phyloP scores from a whole-genome alignment of 1,284 basidiomycete species.

The Moesziomyces sp. region DNA sequence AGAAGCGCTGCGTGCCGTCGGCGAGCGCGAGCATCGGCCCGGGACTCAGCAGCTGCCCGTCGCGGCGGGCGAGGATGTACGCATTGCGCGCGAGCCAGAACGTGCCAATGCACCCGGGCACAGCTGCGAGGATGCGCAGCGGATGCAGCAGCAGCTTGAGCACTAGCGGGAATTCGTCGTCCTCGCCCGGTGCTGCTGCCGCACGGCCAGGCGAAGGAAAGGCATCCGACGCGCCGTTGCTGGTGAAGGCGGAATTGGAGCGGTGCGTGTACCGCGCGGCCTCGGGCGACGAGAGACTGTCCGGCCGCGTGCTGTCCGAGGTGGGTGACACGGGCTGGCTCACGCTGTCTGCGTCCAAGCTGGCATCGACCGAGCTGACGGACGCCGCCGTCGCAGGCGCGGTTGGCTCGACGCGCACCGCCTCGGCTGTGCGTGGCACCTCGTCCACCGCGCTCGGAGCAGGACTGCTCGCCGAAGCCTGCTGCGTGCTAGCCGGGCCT shows the following conservation, averaged over 20 bases:
- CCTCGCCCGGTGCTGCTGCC: conserved; percentile 13
- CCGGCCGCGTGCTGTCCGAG: conserved; percentile 27
- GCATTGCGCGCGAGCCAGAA: conserved; percentile 58
- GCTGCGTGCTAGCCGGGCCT: neutral
- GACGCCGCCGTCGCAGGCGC: neutral
- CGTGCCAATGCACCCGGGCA: conserved; percentile 64
- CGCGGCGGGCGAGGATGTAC: conserved; percentile 10
- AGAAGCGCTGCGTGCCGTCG: conserved; percentile 28
- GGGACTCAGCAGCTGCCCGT: conserved; percentile 41
- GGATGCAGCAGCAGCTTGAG: conserved; percentile 58
- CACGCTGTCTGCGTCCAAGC: conserved; percentile 6
- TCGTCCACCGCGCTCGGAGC: neutral
- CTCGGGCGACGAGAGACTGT: conserved; percentile 9
- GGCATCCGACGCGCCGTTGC: neutral
- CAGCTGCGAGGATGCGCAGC: conserved; percentile 63
- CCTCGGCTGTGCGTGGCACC: neutral
- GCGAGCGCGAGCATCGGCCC: conserved; percentile 18
- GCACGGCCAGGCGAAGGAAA: neutral
- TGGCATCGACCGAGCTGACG: neutral
- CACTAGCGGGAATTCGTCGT: conserved; percentile 47
- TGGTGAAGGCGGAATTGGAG: neutral
- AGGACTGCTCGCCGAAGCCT: neutral
- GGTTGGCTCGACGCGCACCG: no score
- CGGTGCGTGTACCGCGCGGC: neutral
- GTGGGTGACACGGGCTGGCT: conserved; percentile 17